Base-by-base conservation (phyloP, 2,329 filamentous ascomycete species). In the Pseudogymnoascus sp. region DNA sequence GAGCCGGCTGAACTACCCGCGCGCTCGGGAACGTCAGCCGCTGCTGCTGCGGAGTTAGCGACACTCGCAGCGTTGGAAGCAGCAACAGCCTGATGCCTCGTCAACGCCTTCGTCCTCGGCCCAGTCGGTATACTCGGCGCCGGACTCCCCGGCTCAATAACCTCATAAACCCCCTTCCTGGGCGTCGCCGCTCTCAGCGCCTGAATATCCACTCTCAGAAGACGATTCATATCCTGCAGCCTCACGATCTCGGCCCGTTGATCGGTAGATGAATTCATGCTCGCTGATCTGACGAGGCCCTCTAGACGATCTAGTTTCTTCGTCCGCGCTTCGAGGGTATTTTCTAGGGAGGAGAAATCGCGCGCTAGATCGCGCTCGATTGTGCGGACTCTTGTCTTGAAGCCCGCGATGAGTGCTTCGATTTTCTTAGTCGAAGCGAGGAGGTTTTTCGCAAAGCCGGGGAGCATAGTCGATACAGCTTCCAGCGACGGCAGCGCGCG, bases 301-400 rank as follows among this genome's bases (percentile, higher is more conserved):
- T 99, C 95, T 0, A 99, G 81, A 2, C 90, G 85, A 68, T 97
- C 93, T 31, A 99, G 83, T 69, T 91, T 91, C 78, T 96, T 95
- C 65, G 88, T 83, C 14, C 92, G 87, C 26, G 86, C 77, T 62
- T 95, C 90, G 29, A 97, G 84, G 39, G 86, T 90, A 69, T 86
- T 86, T 74, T 97, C 92, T 1, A 99, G 81, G 0, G 83, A 85
- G 71, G 96, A 90, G 71, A 97, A 97, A 71, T 97, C 93, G 67
- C 91, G 90, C 78, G 87, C 88, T n/a, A 97, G 78, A 65, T 96
- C 90, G 60, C 90, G 87, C 75, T 99, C 95, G n/a, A 97, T 87
- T 5, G 82, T 80, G 71, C 90, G 90, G 72, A 97, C 90, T 65
- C 91, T 88, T 40, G 82, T 80, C 71, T 90, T 89, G 79, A 96